These are phyloP conservation scores for Fereydounia khargensis DNA, from an alignment of 1,284 basidiomycete genomes.

Conservation along the genomic window DNA sequence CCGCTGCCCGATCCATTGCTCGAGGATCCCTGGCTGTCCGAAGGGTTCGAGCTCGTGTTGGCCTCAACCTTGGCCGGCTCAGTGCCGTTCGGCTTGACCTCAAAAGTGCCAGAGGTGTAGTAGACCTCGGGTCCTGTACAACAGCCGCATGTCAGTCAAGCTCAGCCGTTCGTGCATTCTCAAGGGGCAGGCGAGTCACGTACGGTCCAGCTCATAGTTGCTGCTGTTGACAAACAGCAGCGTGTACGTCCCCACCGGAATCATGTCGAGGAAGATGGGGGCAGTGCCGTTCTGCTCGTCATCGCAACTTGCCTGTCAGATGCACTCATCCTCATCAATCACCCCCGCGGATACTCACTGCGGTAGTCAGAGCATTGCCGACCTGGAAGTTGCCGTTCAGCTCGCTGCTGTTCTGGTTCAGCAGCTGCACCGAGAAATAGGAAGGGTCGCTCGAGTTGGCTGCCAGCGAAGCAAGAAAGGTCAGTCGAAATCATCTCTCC, in stretches of 20 bases:
- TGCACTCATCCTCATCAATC: too few relatives aligned
- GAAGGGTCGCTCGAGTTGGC: constrained; percentile 35
- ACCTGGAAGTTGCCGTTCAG: constrained; percentile 45
- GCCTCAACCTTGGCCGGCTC: constrained; percentile 24
- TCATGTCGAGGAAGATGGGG: constrained; percentile 33
- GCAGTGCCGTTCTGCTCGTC: constrained; percentile 16
- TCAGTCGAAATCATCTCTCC: constrained; percentile 1
- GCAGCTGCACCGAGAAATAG: constrained; percentile 35
- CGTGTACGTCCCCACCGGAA: constrained; percentile 30
- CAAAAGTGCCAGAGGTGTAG: constrained; percentile 25
- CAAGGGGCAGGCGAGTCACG: constrained; percentile 1
- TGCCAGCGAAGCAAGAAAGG: not conserved
- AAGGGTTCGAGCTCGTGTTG: constrained; percentile 32
- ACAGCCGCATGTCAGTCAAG: too few relatives aligned
- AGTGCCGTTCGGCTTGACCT: constrained; percentile 36
- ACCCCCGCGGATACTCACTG: too few relatives aligned
- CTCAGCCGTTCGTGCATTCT: too few relatives aligned
- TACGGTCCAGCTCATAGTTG: constrained; percentile 35
- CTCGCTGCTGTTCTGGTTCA: constrained; percentile 27
- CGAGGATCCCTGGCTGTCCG: too few relatives aligned
- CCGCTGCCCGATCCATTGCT: constrained; percentile 11
- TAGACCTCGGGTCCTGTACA: constrained; percentile 27
- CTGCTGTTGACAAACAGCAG: constrained; percentile 40
- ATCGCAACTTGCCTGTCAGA: not conserved
- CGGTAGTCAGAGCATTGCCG: constrained; percentile 31